Base-by-base conservation (phyloP, 2,329 filamentous ascomycete species). In the Botryotinia convoluta region DNA sequence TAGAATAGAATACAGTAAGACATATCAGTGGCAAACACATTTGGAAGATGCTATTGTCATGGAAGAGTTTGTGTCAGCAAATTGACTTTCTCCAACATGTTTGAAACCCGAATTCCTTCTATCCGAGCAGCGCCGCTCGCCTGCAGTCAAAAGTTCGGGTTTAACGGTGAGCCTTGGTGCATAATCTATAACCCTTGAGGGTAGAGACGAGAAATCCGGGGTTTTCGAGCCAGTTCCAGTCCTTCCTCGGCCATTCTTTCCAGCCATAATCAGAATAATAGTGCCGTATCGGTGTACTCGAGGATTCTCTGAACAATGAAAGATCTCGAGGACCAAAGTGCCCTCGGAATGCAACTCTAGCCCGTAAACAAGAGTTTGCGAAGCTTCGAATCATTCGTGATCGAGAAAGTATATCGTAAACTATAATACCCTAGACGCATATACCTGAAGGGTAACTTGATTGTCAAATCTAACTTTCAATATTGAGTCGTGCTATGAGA, bases 131-230 rank as follows among this genome's bases (percentile, higher is more conserved):
- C 65, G 48, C 51, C 65, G 37, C 65, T 59, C 35, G 48, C 54
- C 42, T 57, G 45, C 68, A 44, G 54, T 26, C 12, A 59, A 20
- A 67, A n/a, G 42, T 64, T 71, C 29, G 32, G 51, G 32, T 26
- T 69, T 59, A 69, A 67, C 71, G 71, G 65, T 69, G 51, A 44
- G 37, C 51, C 71, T 71, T 44, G 59, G 64, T 69, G 26, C 16
- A 45, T 32, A 65, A 71, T 71, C n/a, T 71, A 32, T 32, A 42
- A 72, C 22, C 70, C 70, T 72, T n/a, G 26, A 72, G 61, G 70
- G 61, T 72, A 35, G 61, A 35, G n/a, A 35, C 22, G 22, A 72
- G 26, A 68, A 72, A 72, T 69, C 63, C 54, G 63, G 71, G 71
- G 71, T 72, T 72, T 44, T 42, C 26, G 39, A 39, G 59, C n/a